A percentile compares a stretch with the other conserved stretches of the same genome.
Conservation (phyloP, 345 rosid species). For the Syzygium grande region DNA sequence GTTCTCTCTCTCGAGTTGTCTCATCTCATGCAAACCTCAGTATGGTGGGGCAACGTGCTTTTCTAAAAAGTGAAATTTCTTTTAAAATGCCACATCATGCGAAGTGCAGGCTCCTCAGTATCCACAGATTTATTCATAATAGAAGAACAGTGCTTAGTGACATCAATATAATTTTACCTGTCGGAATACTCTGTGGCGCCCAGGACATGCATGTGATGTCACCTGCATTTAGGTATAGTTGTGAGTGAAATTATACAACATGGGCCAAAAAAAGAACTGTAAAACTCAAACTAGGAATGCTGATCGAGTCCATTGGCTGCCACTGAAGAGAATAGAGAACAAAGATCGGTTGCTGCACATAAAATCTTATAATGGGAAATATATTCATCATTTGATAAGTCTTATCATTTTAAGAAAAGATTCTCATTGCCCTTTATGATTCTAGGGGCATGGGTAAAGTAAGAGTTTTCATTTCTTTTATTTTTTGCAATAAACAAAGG, state of each 20-base stretch:
- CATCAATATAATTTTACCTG: slow-evolving; percentile 27
- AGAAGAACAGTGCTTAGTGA: not conserved
- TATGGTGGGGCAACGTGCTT: not conserved
- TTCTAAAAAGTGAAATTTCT: not conserved
- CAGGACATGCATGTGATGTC: slow-evolving; percentile 75
- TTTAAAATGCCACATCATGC: not conserved
- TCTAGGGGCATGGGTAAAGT: not conserved
- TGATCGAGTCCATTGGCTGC: not conserved
- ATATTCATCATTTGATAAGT: not conserved
- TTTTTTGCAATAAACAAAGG: not conserved
- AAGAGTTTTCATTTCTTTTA: not conserved
- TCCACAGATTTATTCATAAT: not conserved
- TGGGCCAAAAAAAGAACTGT: not conserved
- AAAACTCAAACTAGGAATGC: not conserved
- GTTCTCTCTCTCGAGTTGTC: not conserved
- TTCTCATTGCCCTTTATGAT: not conserved
- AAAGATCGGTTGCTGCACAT: not conserved
- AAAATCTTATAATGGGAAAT: not conserved
- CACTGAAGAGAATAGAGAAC: not conserved
- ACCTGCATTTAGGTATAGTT: slow-evolving; percentile 33
- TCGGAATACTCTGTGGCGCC: slow-evolving; percentile 58
- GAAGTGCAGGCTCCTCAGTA: not conserved
- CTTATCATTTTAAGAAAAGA: not conserved
- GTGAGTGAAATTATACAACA: not conserved
- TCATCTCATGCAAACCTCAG: not conserved